Conservation (phyloP, 129 eudicot genomes). For the Escallonia rubra region DNA sequence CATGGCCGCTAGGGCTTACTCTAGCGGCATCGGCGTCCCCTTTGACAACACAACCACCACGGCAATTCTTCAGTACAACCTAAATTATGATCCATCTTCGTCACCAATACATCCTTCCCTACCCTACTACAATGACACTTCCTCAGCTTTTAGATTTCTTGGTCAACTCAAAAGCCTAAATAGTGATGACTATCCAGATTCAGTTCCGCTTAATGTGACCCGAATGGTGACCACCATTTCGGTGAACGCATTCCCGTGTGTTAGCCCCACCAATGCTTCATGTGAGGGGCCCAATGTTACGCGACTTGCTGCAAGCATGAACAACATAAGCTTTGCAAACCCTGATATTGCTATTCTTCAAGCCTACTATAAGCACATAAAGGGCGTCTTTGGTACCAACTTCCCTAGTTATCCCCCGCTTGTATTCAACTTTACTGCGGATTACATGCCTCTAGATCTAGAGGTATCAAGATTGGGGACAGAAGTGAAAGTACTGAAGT, state of each 20-base stretch:
- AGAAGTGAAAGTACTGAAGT: background rate
- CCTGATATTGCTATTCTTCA: conserved; percentile 10
- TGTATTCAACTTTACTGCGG: background rate
- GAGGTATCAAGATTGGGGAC: background rate
- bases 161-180: conserved; percentile 9
- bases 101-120: background rate
- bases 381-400: background rate
- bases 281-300: conserved; percentile 3
- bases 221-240: background rate
- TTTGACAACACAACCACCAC: conserved; percentile 6
- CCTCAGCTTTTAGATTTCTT: background rate
- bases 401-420: background rate
- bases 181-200: background rate
- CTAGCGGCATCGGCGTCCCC: background rate
- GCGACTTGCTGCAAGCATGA: background rate
- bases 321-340: conserved; percentile 7
- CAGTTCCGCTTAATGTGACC: background rate
- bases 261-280: background rate
- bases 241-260: background rate
- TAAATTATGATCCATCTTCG: background rate
- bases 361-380: conserved; percentile 1
- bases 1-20: background rate
- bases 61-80: background rate
- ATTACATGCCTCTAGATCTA: background rate
- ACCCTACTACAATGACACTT: conserved; percentile 8